phyloP scores from a whole-genome alignment of 352 stramenopile genomes.

The Phytophthora europaea region DNA sequence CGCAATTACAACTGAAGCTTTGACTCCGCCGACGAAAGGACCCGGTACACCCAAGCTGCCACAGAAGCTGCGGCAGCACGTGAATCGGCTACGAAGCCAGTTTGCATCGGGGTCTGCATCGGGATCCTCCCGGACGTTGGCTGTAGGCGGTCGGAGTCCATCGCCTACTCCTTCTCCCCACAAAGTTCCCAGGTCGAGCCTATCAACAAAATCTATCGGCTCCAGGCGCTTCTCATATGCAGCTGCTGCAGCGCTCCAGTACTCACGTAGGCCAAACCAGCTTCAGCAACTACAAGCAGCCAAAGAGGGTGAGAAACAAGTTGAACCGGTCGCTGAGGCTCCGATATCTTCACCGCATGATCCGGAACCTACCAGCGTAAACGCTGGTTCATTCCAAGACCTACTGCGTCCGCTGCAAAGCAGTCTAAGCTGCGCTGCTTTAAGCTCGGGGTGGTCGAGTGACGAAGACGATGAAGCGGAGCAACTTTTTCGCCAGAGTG shows the following conservation, averaged over 20 bases:
- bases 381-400: constrained; percentile 51
- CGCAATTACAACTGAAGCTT: constrained; percentile 9
- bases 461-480: constrained; percentile 52
- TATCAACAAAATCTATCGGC: constrained; percentile 8
- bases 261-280: constrained; percentile 50
- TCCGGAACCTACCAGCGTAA: constrained; percentile 2
- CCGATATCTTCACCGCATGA: constrained; percentile 3
- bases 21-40: constrained; percentile 13
- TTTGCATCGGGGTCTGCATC: constrained; percentile 35
- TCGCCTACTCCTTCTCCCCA: constrained; percentile 17
- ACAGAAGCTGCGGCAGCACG: constrained; percentile 63
- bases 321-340: not conserved
- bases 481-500: constrained; percentile 45
- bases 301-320: constrained; percentile 22
- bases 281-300: constrained; percentile 39
- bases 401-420: constrained; percentile 65
- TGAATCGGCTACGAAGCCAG: constrained; percentile 61
- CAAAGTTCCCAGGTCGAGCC: constrained; percentile 19
- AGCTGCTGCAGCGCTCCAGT: constrained; percentile 29
- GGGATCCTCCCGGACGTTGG: constrained; percentile 26
- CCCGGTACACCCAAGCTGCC: constrained; percentile 47
- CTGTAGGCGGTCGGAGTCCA: constrained; percentile 17
- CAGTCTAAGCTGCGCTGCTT: constrained; percentile 56
- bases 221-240: constrained; percentile 35
- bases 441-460: constrained; percentile 45